phyloP scores from a whole-genome alignment of 106 monocot genomes.

The Allium fistulosum region DNA sequence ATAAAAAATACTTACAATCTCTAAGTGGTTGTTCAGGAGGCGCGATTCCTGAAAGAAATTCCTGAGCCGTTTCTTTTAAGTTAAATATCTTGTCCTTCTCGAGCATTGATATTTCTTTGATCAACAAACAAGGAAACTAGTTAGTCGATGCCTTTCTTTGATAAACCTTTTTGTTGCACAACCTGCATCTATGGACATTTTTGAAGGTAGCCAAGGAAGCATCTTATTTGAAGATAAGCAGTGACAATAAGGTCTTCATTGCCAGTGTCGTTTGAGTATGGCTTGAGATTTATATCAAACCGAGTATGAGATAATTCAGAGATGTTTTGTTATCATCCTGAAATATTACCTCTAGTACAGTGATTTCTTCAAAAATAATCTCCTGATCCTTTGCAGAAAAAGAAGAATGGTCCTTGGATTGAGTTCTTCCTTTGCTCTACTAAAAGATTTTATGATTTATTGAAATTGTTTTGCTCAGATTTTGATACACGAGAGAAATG shows the following conservation, averaged over 20 bases:
- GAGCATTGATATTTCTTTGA: slow-evolving; percentile 77
- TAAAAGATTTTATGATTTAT: too few species aligned
- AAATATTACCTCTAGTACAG: slow-evolving; percentile 72
- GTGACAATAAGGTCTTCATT: slow-evolving; percentile 44
- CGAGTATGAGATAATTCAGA: slow-evolving; percentile 40
- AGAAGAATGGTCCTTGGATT: slow-evolving; percentile 48
- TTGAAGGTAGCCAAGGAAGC: slow-evolving; percentile 76
- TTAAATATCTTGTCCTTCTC: slow-evolving; percentile 91
- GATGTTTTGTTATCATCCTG: slow-evolving; percentile 62
- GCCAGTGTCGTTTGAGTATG: slow-evolving; percentile 58
- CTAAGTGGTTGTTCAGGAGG: slow-evolving; percentile 26
- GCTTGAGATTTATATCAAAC: slow-evolving; percentile 62
- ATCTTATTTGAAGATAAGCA: slow-evolving; percentile 65
- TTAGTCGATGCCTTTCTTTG: slow-evolving; percentile 49
- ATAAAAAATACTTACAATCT: slow-evolving; percentile 33
- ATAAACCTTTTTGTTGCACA: slow-evolving; percentile 51
- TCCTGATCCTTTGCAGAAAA: slow-evolving; percentile 40
- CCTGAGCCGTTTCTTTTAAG: slow-evolving; percentile 79
- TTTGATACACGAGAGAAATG: too few species aligned
- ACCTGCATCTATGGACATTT: slow-evolving; percentile 84
- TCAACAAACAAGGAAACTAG: slow-evolving; percentile 65
- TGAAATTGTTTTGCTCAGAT: too few species aligned
- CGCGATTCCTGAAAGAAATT: slow-evolving; percentile 75
- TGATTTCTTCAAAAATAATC: slow-evolving; percentile 62
- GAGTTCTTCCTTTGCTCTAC: slow-evolving; percentile 35